A percentile compares a stretch with the other conserved stretches of the same genome.
These are phyloP conservation scores for Polyporus arcularius DNA, from an alignment of 768 basidiomycete species.

Conservation along the genomic window DNA sequence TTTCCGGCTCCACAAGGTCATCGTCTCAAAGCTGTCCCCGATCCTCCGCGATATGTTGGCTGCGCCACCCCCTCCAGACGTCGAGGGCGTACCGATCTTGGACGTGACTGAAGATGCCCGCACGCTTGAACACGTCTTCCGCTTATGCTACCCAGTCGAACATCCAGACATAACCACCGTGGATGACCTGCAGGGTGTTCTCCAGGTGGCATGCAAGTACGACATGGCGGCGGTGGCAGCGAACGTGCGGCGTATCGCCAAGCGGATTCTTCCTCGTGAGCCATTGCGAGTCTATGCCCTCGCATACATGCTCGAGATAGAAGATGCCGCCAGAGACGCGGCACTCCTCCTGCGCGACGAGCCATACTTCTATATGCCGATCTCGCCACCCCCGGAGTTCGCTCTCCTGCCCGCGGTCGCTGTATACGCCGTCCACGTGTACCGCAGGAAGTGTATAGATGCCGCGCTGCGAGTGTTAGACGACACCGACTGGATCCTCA, in stretches of 20 bases:
- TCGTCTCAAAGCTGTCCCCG: slow-evolving; percentile 43
- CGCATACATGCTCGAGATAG: neutral
- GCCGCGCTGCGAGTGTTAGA: neutral
- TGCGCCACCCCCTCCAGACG: neutral
- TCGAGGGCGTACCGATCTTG: neutral
- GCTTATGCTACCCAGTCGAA: slow-evolving; percentile 16
- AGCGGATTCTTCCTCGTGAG: neutral
- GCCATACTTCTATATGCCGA: neutral
- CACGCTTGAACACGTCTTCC: slow-evolving; percentile 11
- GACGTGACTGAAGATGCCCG: slow-evolving; percentile 14
- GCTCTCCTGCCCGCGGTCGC: neutral
- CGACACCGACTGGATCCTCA: neutral
- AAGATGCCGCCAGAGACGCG: neutral
- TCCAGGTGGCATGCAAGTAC: slow-evolving; percentile 23
- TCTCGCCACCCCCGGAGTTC: no score
- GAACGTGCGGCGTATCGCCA: neutral
- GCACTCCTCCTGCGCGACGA: neutral
- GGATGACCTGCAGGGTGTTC: slow-evolving; percentile 1
- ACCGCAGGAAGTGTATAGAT: neutral
- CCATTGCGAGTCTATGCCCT: slow-evolving; percentile 10
- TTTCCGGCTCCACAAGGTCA: slow-evolving; percentile 45
- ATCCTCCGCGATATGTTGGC: slow-evolving; percentile 38
- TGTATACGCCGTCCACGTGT: neutral
- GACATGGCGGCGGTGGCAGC: slow-evolving; percentile 9
- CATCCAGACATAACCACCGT: neutral